Base-by-base conservation (phyloP, 805 yeast genomes). In the Ogataea salicorniae region DNA sequence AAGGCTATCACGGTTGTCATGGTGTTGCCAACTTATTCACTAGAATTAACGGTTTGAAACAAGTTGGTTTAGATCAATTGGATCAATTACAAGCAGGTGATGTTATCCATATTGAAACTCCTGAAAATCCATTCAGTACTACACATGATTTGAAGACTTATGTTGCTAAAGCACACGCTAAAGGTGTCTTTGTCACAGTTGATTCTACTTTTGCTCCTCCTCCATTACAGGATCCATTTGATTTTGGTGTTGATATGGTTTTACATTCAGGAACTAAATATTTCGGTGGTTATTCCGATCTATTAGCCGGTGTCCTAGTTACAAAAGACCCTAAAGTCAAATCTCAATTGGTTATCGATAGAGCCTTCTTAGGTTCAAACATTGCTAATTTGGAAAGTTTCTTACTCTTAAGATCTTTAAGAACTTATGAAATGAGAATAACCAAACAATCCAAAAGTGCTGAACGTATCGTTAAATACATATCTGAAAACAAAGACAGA, bases 151-250 rank as follows among this genome's bases (percentile, higher is more conserved):
- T 91, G 47, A 64, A 68, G 37, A 64, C 75, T 42, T 84, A 77
- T 59, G 91, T 88, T 4, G 71, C 78, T 2, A 75, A 74, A 50
- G 96, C 96, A 1, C 96, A 88, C 61, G 69, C 74, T 2, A 78
- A 79, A 46, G 96, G 96, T 17, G 97, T 95, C 0, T 57, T 71
- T 22, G 67, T 91, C 14, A 59, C 81, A 23, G 81, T 87, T 15
- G 98, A 91, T 66, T 76, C 96, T 6, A 92, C 97, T 0, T 87
- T 92, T 67, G 97, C 96, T 9, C 96, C 97, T 18, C 95, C 95
- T 14, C 96, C 96, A 16, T 68, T 90, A 48, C 85, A 81, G 57
- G 79, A 88, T 51, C 92, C 95, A 5, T 88, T 89, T 68, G 74
- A 74, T 37, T 84, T 79, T 58, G 96, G 92, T 42, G 96, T 85